Conservation (phyloP, 495 filamentous ascomycete genomes). For the Aspergillus asperescens region DNA sequence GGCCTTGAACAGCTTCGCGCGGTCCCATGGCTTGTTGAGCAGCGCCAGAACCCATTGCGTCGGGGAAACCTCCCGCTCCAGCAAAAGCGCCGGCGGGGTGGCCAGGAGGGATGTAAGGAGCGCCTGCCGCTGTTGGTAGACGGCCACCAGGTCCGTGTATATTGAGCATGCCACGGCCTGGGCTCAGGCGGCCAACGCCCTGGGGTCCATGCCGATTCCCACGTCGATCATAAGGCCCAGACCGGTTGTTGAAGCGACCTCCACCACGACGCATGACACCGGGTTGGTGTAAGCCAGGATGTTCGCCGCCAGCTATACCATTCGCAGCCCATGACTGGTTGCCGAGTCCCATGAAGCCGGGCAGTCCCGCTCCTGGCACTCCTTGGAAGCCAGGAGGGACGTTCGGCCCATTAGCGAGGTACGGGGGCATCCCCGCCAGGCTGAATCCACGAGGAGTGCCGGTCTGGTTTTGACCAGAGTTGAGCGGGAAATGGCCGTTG, state of each 20-base stretch:
- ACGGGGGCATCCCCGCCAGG: conserved; percentile 61
- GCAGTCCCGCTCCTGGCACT: conserved; percentile 35
- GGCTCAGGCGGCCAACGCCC: conserved; percentile 37
- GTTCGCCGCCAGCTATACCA: conserved; percentile 31
- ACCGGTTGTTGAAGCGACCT: conserved; percentile 45
- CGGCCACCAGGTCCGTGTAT: conserved; percentile 35
- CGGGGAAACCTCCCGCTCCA: conserved; percentile 44
- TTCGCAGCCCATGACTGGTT: conserved; percentile 47
- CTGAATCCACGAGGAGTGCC: conserved; percentile 92
- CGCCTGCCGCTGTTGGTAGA: conserved; percentile 34
- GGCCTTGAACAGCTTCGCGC: conserved; percentile 78
- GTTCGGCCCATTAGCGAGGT: conserved; percentile 30
- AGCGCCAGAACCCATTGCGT: conserved; percentile 47
- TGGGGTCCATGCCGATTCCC: conserved; percentile 27
- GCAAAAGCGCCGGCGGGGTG: conserved; percentile 40
- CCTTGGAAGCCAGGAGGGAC: conserved; percentile 31
- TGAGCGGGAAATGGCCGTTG: conserved; percentile 87
- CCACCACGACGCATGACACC: conserved; percentile 57
- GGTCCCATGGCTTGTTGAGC: conserved; percentile 69
- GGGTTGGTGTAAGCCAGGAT: conserved; percentile 45
- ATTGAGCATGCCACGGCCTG: conserved; percentile 34
- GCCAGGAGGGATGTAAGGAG: conserved; percentile 35
- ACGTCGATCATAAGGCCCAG: conserved; percentile 58
- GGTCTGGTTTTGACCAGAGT: conserved; percentile 63
- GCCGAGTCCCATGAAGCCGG: conserved; percentile 52